Percentiles rank a stretch among this genome's conserved stretches.
Evolutionary conservation across 139 green algal species (phyloP).

Genomic region (Ettlia oleoabundans): DNA sequence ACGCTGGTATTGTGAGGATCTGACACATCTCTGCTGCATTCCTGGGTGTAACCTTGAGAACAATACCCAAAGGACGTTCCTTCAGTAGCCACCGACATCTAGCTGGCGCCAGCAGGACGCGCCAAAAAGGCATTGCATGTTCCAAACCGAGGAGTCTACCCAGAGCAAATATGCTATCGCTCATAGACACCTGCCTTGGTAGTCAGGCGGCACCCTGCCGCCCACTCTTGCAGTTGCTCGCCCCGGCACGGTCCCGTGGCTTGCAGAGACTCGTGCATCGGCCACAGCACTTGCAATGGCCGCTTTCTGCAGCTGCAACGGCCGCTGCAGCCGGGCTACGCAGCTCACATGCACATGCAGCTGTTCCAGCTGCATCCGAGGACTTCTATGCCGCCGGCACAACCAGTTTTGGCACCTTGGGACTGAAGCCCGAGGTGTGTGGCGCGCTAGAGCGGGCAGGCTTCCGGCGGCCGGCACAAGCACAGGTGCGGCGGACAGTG

Average conservation of each 20-base stretch:
- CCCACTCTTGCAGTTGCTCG: not conserved
- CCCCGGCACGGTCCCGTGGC: not conserved
- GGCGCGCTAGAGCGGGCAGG: conserved; percentile 50
- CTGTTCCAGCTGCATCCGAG: conserved; percentile 26
- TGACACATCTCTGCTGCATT: too few species aligned
- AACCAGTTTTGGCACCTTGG: conserved; percentile 55
- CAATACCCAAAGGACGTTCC: too few species aligned
- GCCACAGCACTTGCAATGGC: not conserved
- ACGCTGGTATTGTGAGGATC: too few species aligned
- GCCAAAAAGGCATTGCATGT: too few species aligned
- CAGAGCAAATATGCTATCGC: not conserved
- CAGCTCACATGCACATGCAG: not conserved
- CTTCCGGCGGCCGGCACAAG: conserved; percentile 54
- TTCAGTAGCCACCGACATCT: too few species aligned
- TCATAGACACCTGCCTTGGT: not conserved
- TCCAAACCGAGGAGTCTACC: too few species aligned
- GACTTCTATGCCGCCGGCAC: conserved; percentile 58
- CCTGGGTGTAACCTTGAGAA: too few species aligned
- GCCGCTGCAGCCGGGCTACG: not conserved
- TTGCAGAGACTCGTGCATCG: not conserved
- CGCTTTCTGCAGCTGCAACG: not conserved
- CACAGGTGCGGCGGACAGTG: conserved; percentile 56
- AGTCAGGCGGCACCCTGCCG: not conserved
- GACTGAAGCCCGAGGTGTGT: conserved; percentile 37
- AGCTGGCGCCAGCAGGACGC: too few species aligned